Base-by-base conservation (phyloP, 495 filamentous ascomycete species). In the Aspergillus ellipticus region DNA sequence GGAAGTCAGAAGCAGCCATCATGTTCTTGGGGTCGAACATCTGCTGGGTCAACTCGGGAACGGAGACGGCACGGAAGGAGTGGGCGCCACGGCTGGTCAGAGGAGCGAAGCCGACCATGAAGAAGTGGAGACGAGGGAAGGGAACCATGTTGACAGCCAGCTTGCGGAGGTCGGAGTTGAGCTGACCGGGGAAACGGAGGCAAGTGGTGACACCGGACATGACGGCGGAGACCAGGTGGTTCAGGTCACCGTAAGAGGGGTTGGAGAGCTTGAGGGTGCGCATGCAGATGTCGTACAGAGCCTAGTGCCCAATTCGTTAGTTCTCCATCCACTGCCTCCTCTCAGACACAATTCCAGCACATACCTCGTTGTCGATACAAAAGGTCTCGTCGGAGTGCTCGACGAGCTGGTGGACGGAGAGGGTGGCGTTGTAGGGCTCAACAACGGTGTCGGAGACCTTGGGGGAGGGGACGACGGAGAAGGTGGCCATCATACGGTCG, bases 11-110 rank as follows among this genome's bases (percentile, higher is more conserved):
- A 54, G 94, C 94, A 77, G 94, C 94, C 94, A 99, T 99, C 94
- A 99, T 99, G 85, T 99, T 99, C 89, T 99, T 99, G 69, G 94
- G 94, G 82, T 99, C 94, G 82, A 90, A 99, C 92, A 99, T 99
- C 78, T 99, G 94, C 82, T 99, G 94, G 70, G 94, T 99, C 76
- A 99, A 84, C 83, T 99, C 94, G 31, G 95, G 94, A 57, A 99
- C 94, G 70, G 85, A 89, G 74, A 99, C 87, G 60, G 95, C 92
- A 72, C 94, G 95, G 94, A 97, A 99, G 58, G 86, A 87, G 83
- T 92, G 71, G 66, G 92, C 85, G 68, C 92, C 91, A 75, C 94
- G 91, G 83, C 89, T 93, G 72, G 94, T 99, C 63, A 99, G 86
- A 72, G 94, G 94, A 74, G 94, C 93, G 76, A 99, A 99, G 73